Evolutionary conservation across 2,329 filamentous ascomycete species (phyloP).

Genomic region (Chaetomium globosum): DNA sequence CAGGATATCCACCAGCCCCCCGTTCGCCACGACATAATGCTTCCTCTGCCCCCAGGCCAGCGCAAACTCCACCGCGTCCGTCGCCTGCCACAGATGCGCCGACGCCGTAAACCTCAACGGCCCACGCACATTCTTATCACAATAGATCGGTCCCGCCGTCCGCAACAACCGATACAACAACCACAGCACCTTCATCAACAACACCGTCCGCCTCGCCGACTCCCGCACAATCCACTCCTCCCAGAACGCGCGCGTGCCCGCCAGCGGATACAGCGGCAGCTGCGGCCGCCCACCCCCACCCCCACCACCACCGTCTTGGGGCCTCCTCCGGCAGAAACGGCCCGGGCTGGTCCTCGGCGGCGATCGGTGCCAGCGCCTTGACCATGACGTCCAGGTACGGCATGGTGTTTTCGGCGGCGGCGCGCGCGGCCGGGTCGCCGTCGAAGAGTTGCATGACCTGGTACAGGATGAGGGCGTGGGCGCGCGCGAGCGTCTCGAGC

Average conservation of each 20-base stretch:
- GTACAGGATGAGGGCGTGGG: neutral
- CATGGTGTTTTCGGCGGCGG: neutral
- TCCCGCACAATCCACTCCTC: neutral
- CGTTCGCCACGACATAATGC: neutral
- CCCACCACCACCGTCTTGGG: no score
- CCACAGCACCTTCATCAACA: neutral
- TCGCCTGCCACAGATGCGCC: neutral
- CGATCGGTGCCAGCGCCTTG: neutral
- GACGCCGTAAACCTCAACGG: neutral
- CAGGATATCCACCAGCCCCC: neutral
- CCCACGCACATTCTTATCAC: neutral
- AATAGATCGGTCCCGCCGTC: neutral
- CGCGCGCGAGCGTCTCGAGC: neutral
- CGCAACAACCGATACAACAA: neutral
- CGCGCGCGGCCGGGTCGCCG: neutral
- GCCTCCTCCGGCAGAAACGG: neutral
- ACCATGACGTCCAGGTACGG: neutral
- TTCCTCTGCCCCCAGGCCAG: neutral
- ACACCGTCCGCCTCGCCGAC: neutral
- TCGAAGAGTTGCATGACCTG: neutral
- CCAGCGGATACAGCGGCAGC: neutral
- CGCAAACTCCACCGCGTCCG: neutral
- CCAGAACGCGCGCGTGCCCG: neutral
- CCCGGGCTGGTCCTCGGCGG: neutral
- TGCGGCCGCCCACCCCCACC: no score